Base-by-base conservation (phyloP, 169 alveolate species). In the Sarcocystis neurona region DNA sequence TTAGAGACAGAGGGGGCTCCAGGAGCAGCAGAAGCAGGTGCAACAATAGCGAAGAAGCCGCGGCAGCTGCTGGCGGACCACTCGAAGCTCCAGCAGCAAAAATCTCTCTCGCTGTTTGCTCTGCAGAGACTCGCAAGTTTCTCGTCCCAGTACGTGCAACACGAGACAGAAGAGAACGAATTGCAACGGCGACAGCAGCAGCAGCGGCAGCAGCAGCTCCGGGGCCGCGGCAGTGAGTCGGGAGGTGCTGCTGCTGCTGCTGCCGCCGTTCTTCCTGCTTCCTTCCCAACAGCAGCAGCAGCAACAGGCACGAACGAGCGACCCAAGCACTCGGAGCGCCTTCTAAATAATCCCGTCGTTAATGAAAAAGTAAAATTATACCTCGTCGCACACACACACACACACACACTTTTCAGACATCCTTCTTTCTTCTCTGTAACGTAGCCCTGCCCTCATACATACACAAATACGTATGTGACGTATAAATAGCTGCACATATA, bases 151-250 rank as follows among this genome's bases (percentile, higher is more conserved):
- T 10, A n/a, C 32, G 10, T 27, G 15, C 75, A 6, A 27, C 75
- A 27, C 37, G 15, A 23, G 75, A 12, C 39, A 23, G 32, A 12
- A 63, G 10, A 63, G 39, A 6, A 6, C 41, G 30, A 37, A n/a
- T 6, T 37, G 41, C 5, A n/a, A 8, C 75, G 10, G 75, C 75
- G 30, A 37, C 75, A 63, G 75, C 75, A 63, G 75, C 75, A 63
- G 75, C 75, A 63, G 75, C 75, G 30, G 75, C 75, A 63, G 75
- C 75, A 63, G 75, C 75, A 63, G 75, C 15, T 15, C 12, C 75
- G 30, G 39, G 12, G 75, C 10, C 75, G 20, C 63, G 20, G 63
- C 63, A 53, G 63, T 10, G 63, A 20, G 30, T 53, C 63, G 20
- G 20, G 63, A 53, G 63, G 63, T 20, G 63, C 63, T 53, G 63